A percentile compares a stretch with the other conserved stretches of the same genome.
Evolutionary conservation across 2,329 filamentous ascomycete species (phyloP).

Genomic region (Scytalidium lignicola): DNA sequence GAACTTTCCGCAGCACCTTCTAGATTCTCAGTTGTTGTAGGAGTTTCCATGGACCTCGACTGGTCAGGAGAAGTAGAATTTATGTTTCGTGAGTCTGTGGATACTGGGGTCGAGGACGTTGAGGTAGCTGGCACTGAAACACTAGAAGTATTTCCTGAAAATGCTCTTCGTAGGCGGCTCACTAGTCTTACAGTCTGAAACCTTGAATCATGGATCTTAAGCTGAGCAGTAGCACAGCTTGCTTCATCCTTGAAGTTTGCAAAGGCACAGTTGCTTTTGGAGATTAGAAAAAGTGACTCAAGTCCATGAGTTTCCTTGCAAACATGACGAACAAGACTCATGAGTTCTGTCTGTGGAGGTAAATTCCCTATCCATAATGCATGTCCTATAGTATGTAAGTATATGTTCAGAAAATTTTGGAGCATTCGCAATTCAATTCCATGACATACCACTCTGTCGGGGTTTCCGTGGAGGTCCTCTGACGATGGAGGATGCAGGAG

Average conservation of each 20-base stretch:
- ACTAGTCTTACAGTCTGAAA: slow-evolving; percentile 84
- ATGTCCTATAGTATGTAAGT: slow-evolving; percentile 61
- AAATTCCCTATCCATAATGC: slow-evolving; percentile 96
- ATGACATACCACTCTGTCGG: slow-evolving; percentile 53
- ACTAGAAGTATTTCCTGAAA: slow-evolving; percentile 29
- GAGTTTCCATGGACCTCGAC: slow-evolving; percentile 5
- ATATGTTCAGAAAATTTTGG: not conserved
- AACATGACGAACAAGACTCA: slow-evolving; percentile 86
- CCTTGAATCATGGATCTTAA: slow-evolving; percentile 82
- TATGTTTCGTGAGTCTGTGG: slow-evolving; percentile 15
- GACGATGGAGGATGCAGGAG: slow-evolving; percentile 37
- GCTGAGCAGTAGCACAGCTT: slow-evolving; percentile 70
- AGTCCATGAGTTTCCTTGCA: slow-evolving; percentile 70
- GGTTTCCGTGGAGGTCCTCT: slow-evolving; percentile 52
- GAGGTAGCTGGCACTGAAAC: slow-evolving; percentile 22
- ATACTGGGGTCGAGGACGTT: slow-evolving; percentile 19
- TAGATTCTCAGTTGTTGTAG: slow-evolving; percentile 2
- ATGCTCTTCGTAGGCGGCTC: slow-evolving; percentile 66
- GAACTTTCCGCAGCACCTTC: not conserved
- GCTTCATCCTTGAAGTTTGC: slow-evolving; percentile 86
- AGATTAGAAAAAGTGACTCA: slow-evolving; percentile 88
- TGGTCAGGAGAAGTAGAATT: slow-evolving; percentile 29
- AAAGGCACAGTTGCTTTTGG: slow-evolving; percentile 96
- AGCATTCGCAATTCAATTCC: not conserved
- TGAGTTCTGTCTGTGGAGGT: slow-evolving; percentile 74